Evolutionary conservation across 192 early-diverging fungal species (phyloP).

Genomic region (Mortierella antarctica): DNA sequence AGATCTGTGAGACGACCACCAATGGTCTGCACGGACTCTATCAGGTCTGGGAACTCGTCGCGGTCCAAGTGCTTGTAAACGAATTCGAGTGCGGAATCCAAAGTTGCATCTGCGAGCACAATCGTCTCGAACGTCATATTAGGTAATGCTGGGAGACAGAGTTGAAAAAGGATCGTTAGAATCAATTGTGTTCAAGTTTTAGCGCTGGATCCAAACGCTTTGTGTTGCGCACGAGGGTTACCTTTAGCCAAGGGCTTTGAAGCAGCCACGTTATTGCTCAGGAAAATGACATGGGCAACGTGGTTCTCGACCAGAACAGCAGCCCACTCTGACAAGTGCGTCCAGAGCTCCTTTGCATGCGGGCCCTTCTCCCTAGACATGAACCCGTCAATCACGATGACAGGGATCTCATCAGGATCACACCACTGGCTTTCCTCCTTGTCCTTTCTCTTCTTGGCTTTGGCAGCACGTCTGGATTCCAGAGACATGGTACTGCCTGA

Average conservation of each 20-base stretch:
- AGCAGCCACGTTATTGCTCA: conserved; percentile 76
- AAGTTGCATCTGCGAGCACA: conserved; percentile 75
- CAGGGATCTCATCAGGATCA: conserved; percentile 76
- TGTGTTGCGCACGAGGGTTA: conserved; percentile 26
- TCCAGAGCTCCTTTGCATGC: conserved; percentile 69
- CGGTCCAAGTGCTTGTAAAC: conserved; percentile 63
- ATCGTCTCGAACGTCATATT: conserved; percentile 75
- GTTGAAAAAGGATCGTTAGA: not conserved
- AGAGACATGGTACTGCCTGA: not conserved
- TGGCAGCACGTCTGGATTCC: conserved; percentile 3
- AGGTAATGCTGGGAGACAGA: conserved; percentile 63
- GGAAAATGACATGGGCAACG: conserved; percentile 91
- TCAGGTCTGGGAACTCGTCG: conserved; percentile 53
- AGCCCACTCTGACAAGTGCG: conserved; percentile 89
- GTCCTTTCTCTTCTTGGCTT: conserved; percentile 8
- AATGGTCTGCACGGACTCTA: conserved; percentile 69
- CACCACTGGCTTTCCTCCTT: conserved; percentile 24
- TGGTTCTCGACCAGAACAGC: conserved; percentile 83
- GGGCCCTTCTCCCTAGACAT: conserved; percentile 77
- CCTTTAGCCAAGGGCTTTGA: conserved; percentile 77
- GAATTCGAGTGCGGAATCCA: conserved; percentile 69
- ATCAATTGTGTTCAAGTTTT: not conserved
- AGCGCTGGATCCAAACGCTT: not conserved
- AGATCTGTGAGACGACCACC: conserved; percentile 95
- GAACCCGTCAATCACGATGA: conserved; percentile 93